Evolutionary conservation across 2,329 filamentous ascomycete species (phyloP), one percentile per base, ranked within the genome.

Genomic region (Escovopsis weberi): DNA sequence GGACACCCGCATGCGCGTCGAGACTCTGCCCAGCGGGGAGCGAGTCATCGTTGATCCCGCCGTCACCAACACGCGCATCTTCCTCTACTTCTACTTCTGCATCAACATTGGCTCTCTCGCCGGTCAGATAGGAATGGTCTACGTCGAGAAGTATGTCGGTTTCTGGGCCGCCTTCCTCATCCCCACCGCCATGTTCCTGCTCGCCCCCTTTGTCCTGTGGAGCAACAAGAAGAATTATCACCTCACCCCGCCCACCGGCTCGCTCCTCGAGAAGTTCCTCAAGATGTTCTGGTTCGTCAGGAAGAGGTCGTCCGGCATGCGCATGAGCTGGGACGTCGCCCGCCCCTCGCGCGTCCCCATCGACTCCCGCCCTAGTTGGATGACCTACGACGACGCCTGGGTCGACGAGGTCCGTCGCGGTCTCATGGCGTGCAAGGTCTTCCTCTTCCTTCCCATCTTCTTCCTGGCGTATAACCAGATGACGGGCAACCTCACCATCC

Each of bases 331-430:
- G 77, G 75, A 85, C 26, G 55, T 66, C 4, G 75, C 77, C 46
- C 84, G 83, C 63, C 82, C 82, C 3, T 82, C 76, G 55, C 64
- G 67, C 33, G 67, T 85, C 6, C 63, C 70, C 9, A 63, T 69
- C 33, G 59, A 58, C 2, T 57, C 68, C 48, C 77, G 78, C 43
- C 82, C 82, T 0, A 35, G 43, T 0, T 88, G 82, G 82, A 87
- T 88, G 80, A 82, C 78, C 0, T 87, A 86, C 51, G 83, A 89
- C 48, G 85, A 89, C 51, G 75, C 75, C 41, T 89, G 83, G 82
- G 83, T 89, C 32, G 82, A 86, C 55, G 81, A 88, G 56, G 77
- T 87, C 39, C 69, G 70, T 41, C 79, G 82, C 60, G 82, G 81
- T 47, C 65, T 83, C 44, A 68, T 72, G 51, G 80, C 80, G 44